Base-by-base conservation (phyloP, 2,329 filamentous ascomycete genomes). In the Amphichorda felina region DNA sequence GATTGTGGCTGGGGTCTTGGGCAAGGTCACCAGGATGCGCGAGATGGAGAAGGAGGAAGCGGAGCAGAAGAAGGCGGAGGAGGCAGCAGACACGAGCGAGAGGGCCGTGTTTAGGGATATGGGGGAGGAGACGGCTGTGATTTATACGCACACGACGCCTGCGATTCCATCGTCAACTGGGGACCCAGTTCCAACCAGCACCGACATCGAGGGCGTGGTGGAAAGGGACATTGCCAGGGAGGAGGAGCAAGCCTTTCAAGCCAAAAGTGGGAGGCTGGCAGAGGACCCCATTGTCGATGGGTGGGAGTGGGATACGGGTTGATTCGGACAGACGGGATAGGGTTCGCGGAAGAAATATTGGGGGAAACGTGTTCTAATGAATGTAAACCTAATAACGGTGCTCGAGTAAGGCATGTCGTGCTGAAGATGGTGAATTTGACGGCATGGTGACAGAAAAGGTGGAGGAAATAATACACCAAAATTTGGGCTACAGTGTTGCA, bases 1-100 rank as follows among this genome's bases (percentile, higher is more conserved):
- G 10, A 30, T 41, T 25, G 24, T 41, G 3, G 40, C 35, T 15
- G 40, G 34, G 4, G 37, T 37, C 4, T 35, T 37, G 22, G 27
- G 33, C 9, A 41, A 41, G 30, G 36, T 41, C 10, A 25, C 33
- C 14, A 26, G 13, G 14, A 33, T 35, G 21, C 21, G 33, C 22
- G 22, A 25, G 22, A 24, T 11, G 4, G 30, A 37, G 13, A 31
- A n/a, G 27, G 27, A 30, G 27, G 13, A 30, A 9, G 27, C 17
- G 8, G 8, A 8, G 4, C n/a, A 8, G 13, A 25, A 25, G 24
- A 25, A 13, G 24, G 13, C 24, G 13, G 24, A 13, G 8, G 8
- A 13, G 24, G 24, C 8, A 25, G 24, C 24, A 25, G 13, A 25
- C 24, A 8, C 24, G 24, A 25, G 24, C n/a, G n/a, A n/a, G n/a